Percentiles rank a stretch among this genome's conserved stretches.
Conservation (phyloP, 768 basidiomycete species). For the Mrakia hoshinonis region DNA sequence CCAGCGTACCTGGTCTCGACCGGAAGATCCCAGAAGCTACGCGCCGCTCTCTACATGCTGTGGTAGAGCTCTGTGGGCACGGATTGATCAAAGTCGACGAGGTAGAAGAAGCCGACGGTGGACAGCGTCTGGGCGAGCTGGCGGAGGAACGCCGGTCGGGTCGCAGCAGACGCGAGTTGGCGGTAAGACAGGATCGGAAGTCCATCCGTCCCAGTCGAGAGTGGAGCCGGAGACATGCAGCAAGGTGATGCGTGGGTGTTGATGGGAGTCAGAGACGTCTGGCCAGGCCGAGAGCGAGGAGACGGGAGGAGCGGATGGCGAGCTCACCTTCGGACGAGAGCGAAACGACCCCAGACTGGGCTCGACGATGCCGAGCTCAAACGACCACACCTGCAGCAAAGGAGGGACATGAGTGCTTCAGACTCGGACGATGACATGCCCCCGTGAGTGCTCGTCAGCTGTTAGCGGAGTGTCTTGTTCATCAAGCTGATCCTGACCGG, state of each 20-base stretch:
- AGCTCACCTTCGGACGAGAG: neutral
- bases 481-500: neutral
- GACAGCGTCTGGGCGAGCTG: neutral
- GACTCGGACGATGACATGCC: constrained; percentile 28
- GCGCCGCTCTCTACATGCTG: neutral
- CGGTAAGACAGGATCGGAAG: constrained; percentile 1
- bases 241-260: too few species aligned
- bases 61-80: neutral
- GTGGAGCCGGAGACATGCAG: neutral
- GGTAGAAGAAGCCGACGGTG: neutral
- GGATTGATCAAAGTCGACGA: neutral
- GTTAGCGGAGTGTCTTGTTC: too few species aligned
- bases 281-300: too few species aligned
- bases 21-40: neutral
- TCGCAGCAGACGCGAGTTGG: neutral
- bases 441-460: neutral
- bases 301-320: too few species aligned
- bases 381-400: neutral
- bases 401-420: constrained; percentile 4
- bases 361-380: too few species aligned
- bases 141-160: neutral
- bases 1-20: neutral
- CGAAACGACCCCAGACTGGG: neutral
- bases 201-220: neutral
- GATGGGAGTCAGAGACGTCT: too few species aligned